Evolutionary conservation across 108 stramenopile species (phyloP), one percentile per base, ranked within the genome.

Genomic region (Parmales sp.): DNA sequence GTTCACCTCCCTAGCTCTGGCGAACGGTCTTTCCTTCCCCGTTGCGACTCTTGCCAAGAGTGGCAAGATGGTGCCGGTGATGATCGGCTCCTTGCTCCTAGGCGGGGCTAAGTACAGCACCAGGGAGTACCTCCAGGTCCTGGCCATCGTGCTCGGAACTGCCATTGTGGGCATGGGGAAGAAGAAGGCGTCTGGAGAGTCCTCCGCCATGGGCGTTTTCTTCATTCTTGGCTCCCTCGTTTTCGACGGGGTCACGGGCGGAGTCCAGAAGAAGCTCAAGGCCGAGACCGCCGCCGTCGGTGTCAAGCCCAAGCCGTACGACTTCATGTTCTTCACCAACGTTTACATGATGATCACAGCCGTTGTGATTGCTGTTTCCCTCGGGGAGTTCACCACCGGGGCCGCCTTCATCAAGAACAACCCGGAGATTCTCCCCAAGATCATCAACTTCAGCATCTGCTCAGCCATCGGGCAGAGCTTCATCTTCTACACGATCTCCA

Each of bases 21-120:
- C 73, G 1, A 49, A 64, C 28, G 49, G 69, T 37, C 69, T 80
- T n/a, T 45, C 51, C 46, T 86, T 81, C 80, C 85, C 85, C 29
- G 60, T 83, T 39, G 72, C 77, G 45, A 73, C 80, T 19, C 81
- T 86, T 37, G 85, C 79, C n/a, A 86, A 86, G 77, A 60, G 46
- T 50, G 80, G 83, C 69, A 86, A 86, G 71, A 82, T 84, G 69
- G 80, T 83, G 1, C 84, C 84, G 1, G 84, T 83, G 7, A 78
- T 81, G 80, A 69, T 71, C n/a, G 69, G 70, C 0, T 51, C 65
- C 0, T 41, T 60, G 31, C 38, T 77, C 29, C 29, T 73, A 2
- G 67, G 64, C 11, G 74, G 74, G 16, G 65, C 65, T 11, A 19
- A 7, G 8, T 70, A 78, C 68, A 13, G 63, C 19, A 23, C 41